Percentiles rank a stretch among this genome's conserved stretches.
phyloP scores from a whole-genome alignment of 139 green algal species.

The Axilococcus clingmanii region DNA sequence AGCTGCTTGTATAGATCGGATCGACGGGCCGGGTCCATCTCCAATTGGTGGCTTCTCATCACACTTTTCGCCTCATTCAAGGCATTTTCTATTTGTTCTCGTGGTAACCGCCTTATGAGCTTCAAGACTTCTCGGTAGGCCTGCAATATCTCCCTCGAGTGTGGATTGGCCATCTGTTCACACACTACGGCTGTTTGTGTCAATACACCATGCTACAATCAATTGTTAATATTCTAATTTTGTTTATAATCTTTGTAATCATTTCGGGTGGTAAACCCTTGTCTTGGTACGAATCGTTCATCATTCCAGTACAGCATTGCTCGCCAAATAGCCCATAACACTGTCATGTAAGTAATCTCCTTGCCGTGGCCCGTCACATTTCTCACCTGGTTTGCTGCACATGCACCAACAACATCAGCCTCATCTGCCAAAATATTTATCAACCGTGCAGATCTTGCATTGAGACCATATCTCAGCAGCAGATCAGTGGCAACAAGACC shows the following conservation, averaged over 20 bases:
- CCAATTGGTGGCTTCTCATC: conserved; percentile 16
- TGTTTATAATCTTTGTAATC: neutral
- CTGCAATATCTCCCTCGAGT: conserved; percentile 15
- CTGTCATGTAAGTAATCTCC: conserved; percentile 29
- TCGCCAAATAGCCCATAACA: conserved; percentile 10
- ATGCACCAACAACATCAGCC: conserved; percentile 19
- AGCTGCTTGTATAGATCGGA: conserved; percentile 43
- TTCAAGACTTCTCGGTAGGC: conserved; percentile 40
- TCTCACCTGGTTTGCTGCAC: conserved; percentile 33
- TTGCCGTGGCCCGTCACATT: conserved; percentile 22
- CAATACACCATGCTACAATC: conserved; percentile 1
- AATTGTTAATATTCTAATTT: neutral
- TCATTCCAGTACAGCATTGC: neutral
- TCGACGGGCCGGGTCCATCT: conserved; percentile 14
- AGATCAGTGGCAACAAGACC: conserved; percentile 45
- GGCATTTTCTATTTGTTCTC: neutral
- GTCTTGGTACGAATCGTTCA: neutral
- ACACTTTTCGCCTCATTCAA: conserved; percentile 15
- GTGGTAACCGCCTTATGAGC: conserved; percentile 31
- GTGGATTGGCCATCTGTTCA: neutral
- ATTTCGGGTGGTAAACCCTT: neutral
- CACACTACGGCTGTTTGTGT: neutral
- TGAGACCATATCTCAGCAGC: conserved; percentile 15
- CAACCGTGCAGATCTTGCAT: conserved; percentile 15
- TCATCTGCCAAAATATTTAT: conserved; percentile 42